Percentiles rank a stretch among this genome's conserved stretches.
Evolutionary conservation across 192 early-diverging fungal species (phyloP).

Genomic region (Mortierella antarctica): DNA sequence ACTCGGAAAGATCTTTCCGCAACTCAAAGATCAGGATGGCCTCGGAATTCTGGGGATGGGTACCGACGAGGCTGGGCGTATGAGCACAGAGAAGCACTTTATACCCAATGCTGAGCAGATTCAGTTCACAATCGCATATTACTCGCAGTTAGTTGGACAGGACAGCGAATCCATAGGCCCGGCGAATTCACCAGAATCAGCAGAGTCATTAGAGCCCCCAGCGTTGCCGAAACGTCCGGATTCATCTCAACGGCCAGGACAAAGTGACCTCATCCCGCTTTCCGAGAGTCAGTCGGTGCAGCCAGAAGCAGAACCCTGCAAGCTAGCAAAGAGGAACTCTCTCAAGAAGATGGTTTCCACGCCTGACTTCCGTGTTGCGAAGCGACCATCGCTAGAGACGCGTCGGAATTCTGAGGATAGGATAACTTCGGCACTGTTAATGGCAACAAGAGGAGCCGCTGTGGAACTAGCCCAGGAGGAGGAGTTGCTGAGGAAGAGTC

Average conservation of each 20-base stretch:
- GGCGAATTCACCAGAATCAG: conserved; percentile 1
- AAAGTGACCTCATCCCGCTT: neutral
- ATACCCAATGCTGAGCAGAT: conserved; percentile 53
- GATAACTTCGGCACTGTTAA: conserved; percentile 15
- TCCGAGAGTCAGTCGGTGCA: neutral
- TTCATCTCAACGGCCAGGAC: neutral
- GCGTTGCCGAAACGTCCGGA: neutral
- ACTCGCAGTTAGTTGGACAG: conserved; percentile 37
- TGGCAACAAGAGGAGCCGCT: conserved; percentile 32
- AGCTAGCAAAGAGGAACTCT: neutral
- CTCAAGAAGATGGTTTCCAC: conserved; percentile 41
- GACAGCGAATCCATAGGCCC: neutral
- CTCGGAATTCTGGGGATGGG: conserved; percentile 51
- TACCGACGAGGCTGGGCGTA: conserved; percentile 9
- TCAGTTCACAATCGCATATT: conserved; percentile 48
- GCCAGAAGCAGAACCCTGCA: neutral
- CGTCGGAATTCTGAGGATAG: conserved; percentile 48
- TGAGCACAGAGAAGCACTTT: conserved; percentile 29
- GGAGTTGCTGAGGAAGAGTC: conserved; percentile 37
- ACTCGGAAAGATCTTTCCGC: conserved; percentile 53
- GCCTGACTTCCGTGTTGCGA: conserved; percentile 31
- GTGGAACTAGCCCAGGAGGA: conserved; percentile 49
- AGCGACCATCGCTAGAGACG: conserved; percentile 11
- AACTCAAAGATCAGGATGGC: conserved; percentile 52
- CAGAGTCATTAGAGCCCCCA: neutral